Percentiles rank a stretch among this genome's conserved stretches.
phyloP scores from a whole-genome alignment of 371 early-diverging fungal species.

The Mucor sp. region DNA sequence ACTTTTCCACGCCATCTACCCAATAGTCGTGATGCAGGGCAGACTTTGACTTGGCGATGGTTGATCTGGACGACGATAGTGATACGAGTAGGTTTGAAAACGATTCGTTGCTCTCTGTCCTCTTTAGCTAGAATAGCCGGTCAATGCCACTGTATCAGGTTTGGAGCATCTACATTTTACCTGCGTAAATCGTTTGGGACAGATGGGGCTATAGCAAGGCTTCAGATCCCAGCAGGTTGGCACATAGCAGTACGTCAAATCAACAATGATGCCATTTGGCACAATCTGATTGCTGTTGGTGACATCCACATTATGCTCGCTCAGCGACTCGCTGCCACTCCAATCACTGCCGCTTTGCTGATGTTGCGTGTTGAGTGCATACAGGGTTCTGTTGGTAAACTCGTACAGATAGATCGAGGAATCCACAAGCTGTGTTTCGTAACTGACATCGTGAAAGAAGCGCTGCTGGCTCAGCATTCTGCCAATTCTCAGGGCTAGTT shows the following conservation, averaged over 20 bases:
- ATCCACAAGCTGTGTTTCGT: conserved; percentile 65
- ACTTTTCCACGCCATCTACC: conserved; percentile 68
- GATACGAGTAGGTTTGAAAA: background rate
- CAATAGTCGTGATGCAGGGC: conserved; percentile 38
- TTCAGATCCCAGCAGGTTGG: conserved; percentile 63
- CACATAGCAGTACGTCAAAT: conserved; percentile 72
- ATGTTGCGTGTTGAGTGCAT: conserved; percentile 9
- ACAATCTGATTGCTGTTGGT: background rate
- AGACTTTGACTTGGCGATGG: background rate
- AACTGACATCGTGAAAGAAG: conserved; percentile 75
- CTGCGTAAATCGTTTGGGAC: conserved; percentile 58
- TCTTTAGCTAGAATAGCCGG: background rate
- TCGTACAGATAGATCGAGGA: conserved; percentile 63
- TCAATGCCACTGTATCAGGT: background rate
- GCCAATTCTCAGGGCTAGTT: conserved; percentile 69
- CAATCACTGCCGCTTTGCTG: background rate
- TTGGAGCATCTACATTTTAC: background rate
- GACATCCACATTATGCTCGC: background rate
- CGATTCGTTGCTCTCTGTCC: background rate
- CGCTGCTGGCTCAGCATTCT: conserved; percentile 68
- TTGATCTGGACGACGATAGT: background rate
- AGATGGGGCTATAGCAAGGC: conserved; percentile 69
- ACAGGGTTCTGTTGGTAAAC: conserved; percentile 51
- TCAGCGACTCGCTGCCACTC: conserved; percentile 4
- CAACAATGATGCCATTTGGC: conserved; percentile 62